These are phyloP conservation scores for Rhodamnia rubescens DNA, from an alignment of 345 rosid genomes.

Conservation along the genomic window DNA sequence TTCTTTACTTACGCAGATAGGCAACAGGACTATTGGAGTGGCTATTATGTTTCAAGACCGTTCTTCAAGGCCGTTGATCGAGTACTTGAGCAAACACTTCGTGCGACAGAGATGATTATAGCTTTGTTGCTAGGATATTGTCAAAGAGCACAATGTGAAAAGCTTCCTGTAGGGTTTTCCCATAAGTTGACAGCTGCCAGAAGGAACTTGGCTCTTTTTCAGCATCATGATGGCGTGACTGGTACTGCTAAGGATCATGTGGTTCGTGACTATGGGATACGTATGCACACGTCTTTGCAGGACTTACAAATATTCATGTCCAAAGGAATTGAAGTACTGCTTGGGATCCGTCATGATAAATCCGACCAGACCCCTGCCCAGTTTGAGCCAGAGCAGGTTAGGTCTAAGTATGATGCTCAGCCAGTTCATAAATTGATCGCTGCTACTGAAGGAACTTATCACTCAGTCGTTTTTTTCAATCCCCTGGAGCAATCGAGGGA, in stretches of 20 bases:
- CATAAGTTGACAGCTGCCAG: constrained; percentile 91
- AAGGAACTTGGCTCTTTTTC: constrained; percentile 96
- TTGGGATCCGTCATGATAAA: constrained; percentile 77
- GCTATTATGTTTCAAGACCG: constrained; percentile 96
- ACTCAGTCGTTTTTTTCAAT: constrained; percentile 70
- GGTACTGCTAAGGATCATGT: constrained; percentile 97
- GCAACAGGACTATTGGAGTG: constrained; percentile 97
- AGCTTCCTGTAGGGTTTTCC: constrained; percentile 56
- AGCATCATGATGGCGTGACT: constrained; percentile 98
- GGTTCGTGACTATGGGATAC: constrained; percentile 78
- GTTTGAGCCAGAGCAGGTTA: constrained; percentile 69
- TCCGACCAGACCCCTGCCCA: constrained; percentile 61
- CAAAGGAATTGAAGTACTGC: constrained; percentile 79
- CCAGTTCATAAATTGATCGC: constrained; percentile 62
- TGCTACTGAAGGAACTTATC: constrained; percentile 67
- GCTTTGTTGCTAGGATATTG: constrained; percentile 81
- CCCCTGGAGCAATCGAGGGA: constrained; percentile 80
- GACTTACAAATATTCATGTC: constrained; percentile 95
- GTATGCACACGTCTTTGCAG: constrained; percentile 87
- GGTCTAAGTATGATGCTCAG: constrained; percentile 76
- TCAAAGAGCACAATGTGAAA: constrained; percentile 80
- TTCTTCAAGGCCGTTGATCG: constrained; percentile 98
- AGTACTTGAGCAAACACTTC: constrained; percentile 81
- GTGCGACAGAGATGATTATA: constrained; percentile 85
- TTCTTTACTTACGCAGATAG: constrained; percentile 96